Percentiles rank a stretch among this genome's conserved stretches.
Conservation (phyloP, 495 filamentous ascomycete species). For the Annulohypoxylon moriforme region DNA sequence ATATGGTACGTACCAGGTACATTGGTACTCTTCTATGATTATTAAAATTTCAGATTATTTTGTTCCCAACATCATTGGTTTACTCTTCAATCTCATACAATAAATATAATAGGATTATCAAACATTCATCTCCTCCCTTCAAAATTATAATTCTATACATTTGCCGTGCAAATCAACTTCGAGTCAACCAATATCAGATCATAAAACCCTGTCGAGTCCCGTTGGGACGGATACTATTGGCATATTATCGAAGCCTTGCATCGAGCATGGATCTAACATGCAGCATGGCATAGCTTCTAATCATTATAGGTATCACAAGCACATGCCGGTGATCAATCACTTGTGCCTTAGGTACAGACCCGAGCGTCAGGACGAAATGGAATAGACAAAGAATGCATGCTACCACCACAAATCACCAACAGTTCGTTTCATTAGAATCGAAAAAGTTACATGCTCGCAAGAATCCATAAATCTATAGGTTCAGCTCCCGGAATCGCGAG, state of each 20-base stretch:
- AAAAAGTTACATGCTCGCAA: background rate
- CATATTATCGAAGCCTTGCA: constrained; percentile 3
- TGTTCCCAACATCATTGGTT: background rate
- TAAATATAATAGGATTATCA: background rate
- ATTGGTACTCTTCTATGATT: background rate
- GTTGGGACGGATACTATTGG: constrained; percentile 4
- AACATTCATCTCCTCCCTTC: background rate
- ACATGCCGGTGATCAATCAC: background rate
- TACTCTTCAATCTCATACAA: background rate
- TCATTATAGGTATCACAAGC: background rate
- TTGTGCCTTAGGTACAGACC: background rate
- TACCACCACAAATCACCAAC: background rate
- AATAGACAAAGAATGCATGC: background rate
- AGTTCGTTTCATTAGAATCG: background rate
- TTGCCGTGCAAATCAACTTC: background rate
- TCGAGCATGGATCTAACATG: background rate
- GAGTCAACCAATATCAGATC: constrained; percentile 6
- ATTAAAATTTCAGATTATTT: background rate
- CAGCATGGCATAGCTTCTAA: background rate
- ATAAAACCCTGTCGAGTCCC: constrained; percentile 5
- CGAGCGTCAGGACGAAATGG: background rate
- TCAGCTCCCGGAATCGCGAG: constrained; percentile 10
- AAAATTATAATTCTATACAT: background rate
- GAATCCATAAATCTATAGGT: constrained; percentile 3
- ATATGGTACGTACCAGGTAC: background rate